Evolutionary conservation across 495 filamentous ascomycete species (phyloP).

Genomic region (Penicillium waksmanii): DNA sequence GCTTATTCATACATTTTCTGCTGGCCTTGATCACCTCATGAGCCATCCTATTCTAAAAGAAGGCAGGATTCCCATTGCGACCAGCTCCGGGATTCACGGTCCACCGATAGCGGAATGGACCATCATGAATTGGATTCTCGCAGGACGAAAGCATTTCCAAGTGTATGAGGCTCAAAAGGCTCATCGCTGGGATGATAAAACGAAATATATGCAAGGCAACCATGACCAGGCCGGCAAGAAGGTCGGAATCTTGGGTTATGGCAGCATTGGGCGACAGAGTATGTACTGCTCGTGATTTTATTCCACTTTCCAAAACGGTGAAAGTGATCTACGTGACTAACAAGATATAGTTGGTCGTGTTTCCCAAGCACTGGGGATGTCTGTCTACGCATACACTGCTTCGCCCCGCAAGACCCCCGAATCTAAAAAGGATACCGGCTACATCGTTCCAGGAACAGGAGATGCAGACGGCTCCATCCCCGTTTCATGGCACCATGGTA

Average conservation of each 20-base stretch:
- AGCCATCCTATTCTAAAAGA: constrained; percentile 65
- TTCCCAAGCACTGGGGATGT: constrained; percentile 73
- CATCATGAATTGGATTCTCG: constrained; percentile 57
- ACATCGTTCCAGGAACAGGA: constrained; percentile 74
- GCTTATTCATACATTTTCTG: constrained; percentile 74
- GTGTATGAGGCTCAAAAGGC: constrained; percentile 50
- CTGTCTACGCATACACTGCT: constrained; percentile 81
- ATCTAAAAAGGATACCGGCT: constrained; percentile 64
- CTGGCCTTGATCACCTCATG: constrained; percentile 72
- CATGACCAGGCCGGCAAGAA: constrained; percentile 58
- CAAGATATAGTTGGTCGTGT: constrained; percentile 58
- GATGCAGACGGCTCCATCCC: constrained; percentile 77
- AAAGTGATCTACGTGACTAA: constrained; percentile 5
- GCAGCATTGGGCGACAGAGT: constrained; percentile 78
- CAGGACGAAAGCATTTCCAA: constrained; percentile 55
- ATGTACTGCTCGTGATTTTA: constrained; percentile 4
- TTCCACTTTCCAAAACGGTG: neutral
- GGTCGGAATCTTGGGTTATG: constrained; percentile 82
- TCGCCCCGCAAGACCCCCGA: constrained; percentile 57
- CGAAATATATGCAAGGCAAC: constrained; percentile 26
- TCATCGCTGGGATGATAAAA: constrained; percentile 40
- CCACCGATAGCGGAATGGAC: constrained; percentile 86
- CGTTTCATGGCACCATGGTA: constrained; percentile 71
- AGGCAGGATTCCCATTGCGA: constrained; percentile 67
- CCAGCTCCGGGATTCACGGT: constrained; percentile 76